Evolutionary conservation across 345 rosid species (phyloP), one percentile per base, ranked within the genome.

Genomic region (Populus ilicifolia): DNA sequence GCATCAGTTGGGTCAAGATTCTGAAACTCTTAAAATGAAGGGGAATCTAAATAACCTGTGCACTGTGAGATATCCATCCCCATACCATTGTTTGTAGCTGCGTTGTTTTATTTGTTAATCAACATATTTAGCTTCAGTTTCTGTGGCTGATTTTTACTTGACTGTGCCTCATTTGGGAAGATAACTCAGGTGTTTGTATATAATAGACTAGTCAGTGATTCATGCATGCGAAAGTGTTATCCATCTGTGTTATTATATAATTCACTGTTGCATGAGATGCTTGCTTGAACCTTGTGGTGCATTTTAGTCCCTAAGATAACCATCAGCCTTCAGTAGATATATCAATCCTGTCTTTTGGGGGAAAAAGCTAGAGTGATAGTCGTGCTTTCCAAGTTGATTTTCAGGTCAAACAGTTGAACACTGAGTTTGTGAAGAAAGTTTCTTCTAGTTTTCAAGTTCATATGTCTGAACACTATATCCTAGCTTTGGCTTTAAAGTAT

Each of bases 1-100:
- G 81, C 83, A 91, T 72, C 97, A 93, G 56, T 77, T 94, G 86
- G 94, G 90, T 79, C 86, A 86, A 79, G 97, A 94, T 88, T 83
- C 92, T 71, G 97, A 89, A 79, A 91, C 90, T 73, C 90, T 91
- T 71, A 94, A 91, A 85, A 79, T 87, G 88, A 91, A 91, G 84
- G 97, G 91, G 69, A 94, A 94, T 85, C 66, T 88, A 72, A 88
- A 87, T 85, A 88, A 81, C 70, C 83, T 91, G 79, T 89, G 88
- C 70, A 69, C 86, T 44, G 97, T 94, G 85, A 86, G 97, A 84
- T 65, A 56, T 80, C 59, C 16, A 64, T 69, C 38, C 69, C 69
- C 4, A 16, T 52, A 6, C 69, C 67, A 70, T 4, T 38, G 62
- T 67, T 38, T 74, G 14, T 9, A 33, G 23, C 59, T 6, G 56